Conservation (phyloP, 2,329 filamentous ascomycete genomes). For the Clarireedia hainanense region DNA sequence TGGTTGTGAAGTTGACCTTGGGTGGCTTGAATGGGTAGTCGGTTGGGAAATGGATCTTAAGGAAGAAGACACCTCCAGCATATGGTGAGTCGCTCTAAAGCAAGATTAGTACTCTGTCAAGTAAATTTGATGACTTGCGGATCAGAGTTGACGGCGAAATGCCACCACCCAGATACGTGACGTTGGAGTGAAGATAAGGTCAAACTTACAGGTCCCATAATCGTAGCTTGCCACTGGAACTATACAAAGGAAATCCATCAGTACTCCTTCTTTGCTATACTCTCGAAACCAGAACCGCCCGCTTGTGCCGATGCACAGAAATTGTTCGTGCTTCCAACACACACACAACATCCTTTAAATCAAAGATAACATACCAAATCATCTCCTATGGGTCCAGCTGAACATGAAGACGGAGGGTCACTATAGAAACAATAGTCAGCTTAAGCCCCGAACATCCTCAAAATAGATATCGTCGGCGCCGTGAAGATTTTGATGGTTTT, state of each 20-base stretch:
- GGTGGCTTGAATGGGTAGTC: constrained; percentile 99
- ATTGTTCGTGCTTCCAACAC: constrained; percentile 14
- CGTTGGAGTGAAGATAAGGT: constrained; percentile 19
- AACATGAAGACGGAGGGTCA: constrained; percentile 98
- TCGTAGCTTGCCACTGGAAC: constrained; percentile 99
- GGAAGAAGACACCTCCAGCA: constrained; percentile 97
- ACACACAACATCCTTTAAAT: constrained; percentile 5
- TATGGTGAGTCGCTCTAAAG: constrained; percentile 61
- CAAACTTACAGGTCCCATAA: constrained; percentile 92
- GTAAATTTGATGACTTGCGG: background rate
- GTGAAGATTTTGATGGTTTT: constrained; percentile 29
- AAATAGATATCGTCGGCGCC: background rate
- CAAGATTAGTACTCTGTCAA: background rate
- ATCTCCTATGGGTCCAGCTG: constrained; percentile 91
- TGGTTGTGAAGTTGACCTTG: constrained; percentile 99
- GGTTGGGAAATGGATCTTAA: constrained; percentile 97
- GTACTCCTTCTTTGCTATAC: constrained; percentile 14
- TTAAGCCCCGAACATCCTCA: constrained; percentile 8
- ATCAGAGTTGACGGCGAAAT: background rate
- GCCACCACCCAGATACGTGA: background rate
- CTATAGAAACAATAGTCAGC: constrained; percentile 40
- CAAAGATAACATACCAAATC: constrained; percentile 70
- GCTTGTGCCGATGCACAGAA: constrained; percentile 20
- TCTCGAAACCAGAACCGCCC: constrained; percentile 5
- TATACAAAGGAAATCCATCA: constrained; percentile 36